These are phyloP conservation scores for Starmera caribaea DNA, from an alignment of 805 yeast genomes.

Conservation along the genomic window DNA sequence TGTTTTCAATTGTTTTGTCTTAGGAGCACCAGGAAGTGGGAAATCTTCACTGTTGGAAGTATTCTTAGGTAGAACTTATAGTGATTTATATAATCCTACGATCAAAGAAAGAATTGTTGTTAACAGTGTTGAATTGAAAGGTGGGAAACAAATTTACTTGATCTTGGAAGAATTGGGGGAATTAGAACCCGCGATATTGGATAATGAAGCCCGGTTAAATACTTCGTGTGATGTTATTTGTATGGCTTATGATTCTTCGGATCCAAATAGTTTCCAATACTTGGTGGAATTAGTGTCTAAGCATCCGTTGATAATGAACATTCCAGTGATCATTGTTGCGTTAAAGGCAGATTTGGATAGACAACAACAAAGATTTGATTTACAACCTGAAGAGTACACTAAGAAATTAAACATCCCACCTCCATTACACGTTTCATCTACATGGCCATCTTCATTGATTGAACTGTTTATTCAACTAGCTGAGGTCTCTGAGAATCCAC, in stretches of 20 bases:
- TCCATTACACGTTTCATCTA: constrained; percentile 84
- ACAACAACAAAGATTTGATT: constrained; percentile 81
- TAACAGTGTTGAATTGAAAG: constrained; percentile 85
- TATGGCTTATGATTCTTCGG: constrained; percentile 86
- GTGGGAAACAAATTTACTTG: constrained; percentile 92
- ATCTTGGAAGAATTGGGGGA: constrained; percentile 88
- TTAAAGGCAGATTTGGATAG: constrained; percentile 91
- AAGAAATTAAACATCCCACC: constrained; percentile 56
- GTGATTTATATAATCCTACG: constrained; percentile 71
- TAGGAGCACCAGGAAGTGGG: constrained; percentile 84
- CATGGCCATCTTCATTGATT: constrained; percentile 79
- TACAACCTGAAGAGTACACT: constrained; percentile 84
- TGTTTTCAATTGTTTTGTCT: constrained; percentile 80
- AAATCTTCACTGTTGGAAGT: constrained; percentile 78
- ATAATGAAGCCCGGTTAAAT: constrained; percentile 56
- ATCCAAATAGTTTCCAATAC: constrained; percentile 88
- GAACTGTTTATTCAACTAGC: constrained; percentile 83
- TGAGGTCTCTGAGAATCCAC: constrained; percentile 78
- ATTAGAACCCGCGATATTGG: constrained; percentile 71
- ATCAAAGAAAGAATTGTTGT: constrained; percentile 75
- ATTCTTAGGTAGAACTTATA: constrained; percentile 65
- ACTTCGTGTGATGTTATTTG: constrained; percentile 83
- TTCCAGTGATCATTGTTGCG: constrained; percentile 87
- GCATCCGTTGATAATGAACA: constrained; percentile 46
- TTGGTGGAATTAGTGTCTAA: constrained; percentile 58